Percentiles rank a stretch among this genome's conserved stretches.
Conservation (phyloP, 2,329 filamentous ascomycete species). For the Sporothrix luriei region DNA sequence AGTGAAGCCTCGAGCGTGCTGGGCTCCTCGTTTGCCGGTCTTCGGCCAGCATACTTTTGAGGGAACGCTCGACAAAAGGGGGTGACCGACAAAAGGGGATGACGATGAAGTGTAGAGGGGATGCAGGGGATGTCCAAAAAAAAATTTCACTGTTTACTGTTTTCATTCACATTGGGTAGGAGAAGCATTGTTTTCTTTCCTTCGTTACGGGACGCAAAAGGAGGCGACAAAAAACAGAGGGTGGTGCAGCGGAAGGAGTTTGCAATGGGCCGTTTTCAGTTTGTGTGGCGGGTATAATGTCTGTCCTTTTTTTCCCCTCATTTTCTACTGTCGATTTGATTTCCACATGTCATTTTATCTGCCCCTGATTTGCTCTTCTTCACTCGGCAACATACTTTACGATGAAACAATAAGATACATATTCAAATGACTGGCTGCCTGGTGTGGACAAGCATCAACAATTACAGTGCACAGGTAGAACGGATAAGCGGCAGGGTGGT, state of each 20-base stretch:
- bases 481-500: not conserved
- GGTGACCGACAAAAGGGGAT: not conserved
- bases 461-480: not conserved
- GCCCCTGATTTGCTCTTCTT: constrained; percentile 10
- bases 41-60: constrained; percentile 42
- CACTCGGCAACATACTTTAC: constrained; percentile 13
- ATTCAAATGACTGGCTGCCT: not conserved
- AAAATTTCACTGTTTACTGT: no score
- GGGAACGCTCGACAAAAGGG: not conserved
- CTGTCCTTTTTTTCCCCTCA: not conserved
- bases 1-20: constrained; percentile 48
- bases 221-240: not conserved
- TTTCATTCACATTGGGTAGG: constrained; percentile 28
- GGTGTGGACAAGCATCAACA: no score
- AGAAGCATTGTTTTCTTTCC: constrained; percentile 4
- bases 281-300: constrained; percentile 15
- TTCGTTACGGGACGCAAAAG: constrained; percentile 1
- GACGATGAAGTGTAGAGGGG: no score
- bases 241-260: not conserved
- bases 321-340: constrained; percentile 6
- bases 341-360: constrained; percentile 5
- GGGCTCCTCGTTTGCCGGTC: constrained; percentile 56
- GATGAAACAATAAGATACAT: constrained; percentile 10
- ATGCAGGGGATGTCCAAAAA: not conserved
- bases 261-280: constrained; percentile 12